Conservation (phyloP, 1,284 basidiomycete species). For the Naganishia cerealis region DNA sequence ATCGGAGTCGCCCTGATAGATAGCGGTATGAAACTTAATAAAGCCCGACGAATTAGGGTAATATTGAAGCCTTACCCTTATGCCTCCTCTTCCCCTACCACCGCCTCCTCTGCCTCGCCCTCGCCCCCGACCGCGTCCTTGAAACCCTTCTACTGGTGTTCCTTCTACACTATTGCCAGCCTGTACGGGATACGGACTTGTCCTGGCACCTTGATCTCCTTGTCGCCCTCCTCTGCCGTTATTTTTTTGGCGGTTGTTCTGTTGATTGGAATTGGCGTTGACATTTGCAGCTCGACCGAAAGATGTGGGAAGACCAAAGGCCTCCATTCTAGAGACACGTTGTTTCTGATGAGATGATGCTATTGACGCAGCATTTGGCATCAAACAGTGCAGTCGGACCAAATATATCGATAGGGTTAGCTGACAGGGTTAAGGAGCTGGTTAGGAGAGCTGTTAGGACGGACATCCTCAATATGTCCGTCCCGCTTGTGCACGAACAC, state of each 20-base stretch:
- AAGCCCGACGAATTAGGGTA: neutral
- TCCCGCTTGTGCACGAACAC: no score
- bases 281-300: slow-evolving; percentile 7
- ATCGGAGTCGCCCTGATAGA: slow-evolving; percentile 1
- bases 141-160: slow-evolving; percentile 5
- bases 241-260: slow-evolving; percentile 2
- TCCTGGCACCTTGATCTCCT: neutral
- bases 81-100: slow-evolving; percentile 1
- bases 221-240: neutral
- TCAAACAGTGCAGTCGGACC: no score
- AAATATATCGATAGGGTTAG: no score
- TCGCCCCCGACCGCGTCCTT: slow-evolving; percentile 16
- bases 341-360: no score
- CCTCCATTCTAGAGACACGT: neutral
- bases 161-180: neutral
- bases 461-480: no score
- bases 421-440: no score
- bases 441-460: no score
- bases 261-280: slow-evolving; percentile 5
- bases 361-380: no score
- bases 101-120: neutral
- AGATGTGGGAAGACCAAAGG: slow-evolving; percentile 22
- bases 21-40: no score
- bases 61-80: neutral
- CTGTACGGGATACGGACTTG: slow-evolving; percentile 13